Base-by-base conservation (phyloP, 2,329 filamentous ascomycete species). In the Acrocalymma vagum region DNA sequence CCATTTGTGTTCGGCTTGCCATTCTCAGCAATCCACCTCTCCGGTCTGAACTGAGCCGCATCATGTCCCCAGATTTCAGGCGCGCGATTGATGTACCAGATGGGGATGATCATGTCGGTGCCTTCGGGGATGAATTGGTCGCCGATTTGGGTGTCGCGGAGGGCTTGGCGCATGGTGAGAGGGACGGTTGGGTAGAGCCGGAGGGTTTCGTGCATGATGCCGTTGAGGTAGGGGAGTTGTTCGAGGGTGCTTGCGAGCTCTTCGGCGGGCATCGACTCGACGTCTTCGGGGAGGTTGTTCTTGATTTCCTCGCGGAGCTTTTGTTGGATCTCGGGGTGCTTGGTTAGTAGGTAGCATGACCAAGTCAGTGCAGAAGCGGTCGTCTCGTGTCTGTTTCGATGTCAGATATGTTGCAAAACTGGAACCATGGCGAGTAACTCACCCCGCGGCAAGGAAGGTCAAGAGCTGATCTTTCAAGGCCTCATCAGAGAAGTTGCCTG, bases 31-130 rank as follows among this genome's bases (percentile, higher is more conserved):
- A 53, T 28, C 76, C 76, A 79, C 7, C 76, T 57, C 44, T 77
- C 73, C 0, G 76, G 76, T 9, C 59, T 44, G 45, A 70, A 78
- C 1, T 60, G 45, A 3, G 69, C 59, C 0, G 70, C 65, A 40
- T 75, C 66, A 0, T 40, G 29, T 0, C 67, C 65, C 35, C 72
- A 79, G 13, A 78, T 58, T 1, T 58, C 46, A 2, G 49, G 48
- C 32, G 76, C 64, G 24, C 62, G 54, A 32, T 78, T 72, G 0
- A 75, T 39, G 0, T 72, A 72, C 72, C 73, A 77, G 1, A 73
- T 56, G 33, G 74, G 77, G 24, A 74, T 61, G 6, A 73, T 74
- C 4, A 78, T 67, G 7, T 69, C 60, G 0, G 72, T 74, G 9
- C 70, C 69, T 0, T 65, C 64, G 0, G 76, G 70, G 37, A 78